A percentile compares a stretch with the other conserved stretches of the same genome.
Conservation (phyloP, 2,329 filamentous ascomycete genomes). For the Trichophaea hybrida region DNA sequence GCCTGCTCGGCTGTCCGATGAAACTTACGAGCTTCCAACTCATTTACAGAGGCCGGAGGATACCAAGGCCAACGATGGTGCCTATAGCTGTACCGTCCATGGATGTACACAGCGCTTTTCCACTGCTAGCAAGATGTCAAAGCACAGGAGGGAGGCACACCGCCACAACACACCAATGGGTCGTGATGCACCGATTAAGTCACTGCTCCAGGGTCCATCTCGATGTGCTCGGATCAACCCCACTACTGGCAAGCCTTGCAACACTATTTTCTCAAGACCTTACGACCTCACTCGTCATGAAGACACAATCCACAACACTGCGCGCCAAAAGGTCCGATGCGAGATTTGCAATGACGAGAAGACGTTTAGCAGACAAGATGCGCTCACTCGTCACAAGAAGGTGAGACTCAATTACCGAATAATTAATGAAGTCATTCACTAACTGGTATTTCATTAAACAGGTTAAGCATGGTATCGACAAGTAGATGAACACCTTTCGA, state of each 20-base stretch:
- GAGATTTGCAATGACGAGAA: conserved; percentile 90
- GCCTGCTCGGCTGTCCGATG: background rate
- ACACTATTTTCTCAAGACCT: conserved; percentile 81
- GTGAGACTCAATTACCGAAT: conserved; percentile 16
- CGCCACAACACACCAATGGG: conserved; percentile 50
- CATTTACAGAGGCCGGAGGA: conserved; percentile 41
- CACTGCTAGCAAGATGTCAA: conserved; percentile 71
- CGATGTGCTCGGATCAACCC: conserved; percentile 87
- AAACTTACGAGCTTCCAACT: conserved; percentile 30
- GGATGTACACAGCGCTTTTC: conserved; percentile 81
- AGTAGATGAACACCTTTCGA: conserved; percentile 8
- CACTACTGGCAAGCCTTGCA: conserved; percentile 86
- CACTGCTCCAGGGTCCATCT: conserved; percentile 85
- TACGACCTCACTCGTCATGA: conserved; percentile 96
- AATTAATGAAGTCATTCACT: conserved; percentile 16
- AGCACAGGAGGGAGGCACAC: conserved; percentile 90
- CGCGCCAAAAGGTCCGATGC: conserved; percentile 89
- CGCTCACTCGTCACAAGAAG: conserved; percentile 74
- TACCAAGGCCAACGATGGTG: conserved; percentile 62
- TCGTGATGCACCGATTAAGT: conserved; percentile 44
- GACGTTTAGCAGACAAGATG: conserved; percentile 90
- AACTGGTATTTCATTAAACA: conserved; percentile 18
- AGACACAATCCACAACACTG: conserved; percentile 89
- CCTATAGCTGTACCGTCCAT: conserved; percentile 92
- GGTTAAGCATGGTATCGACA: conserved; percentile 28